These are phyloP conservation scores for Suillus alpinus DNA, from an alignment of 768 basidiomycete genomes.

Conservation along the genomic window DNA sequence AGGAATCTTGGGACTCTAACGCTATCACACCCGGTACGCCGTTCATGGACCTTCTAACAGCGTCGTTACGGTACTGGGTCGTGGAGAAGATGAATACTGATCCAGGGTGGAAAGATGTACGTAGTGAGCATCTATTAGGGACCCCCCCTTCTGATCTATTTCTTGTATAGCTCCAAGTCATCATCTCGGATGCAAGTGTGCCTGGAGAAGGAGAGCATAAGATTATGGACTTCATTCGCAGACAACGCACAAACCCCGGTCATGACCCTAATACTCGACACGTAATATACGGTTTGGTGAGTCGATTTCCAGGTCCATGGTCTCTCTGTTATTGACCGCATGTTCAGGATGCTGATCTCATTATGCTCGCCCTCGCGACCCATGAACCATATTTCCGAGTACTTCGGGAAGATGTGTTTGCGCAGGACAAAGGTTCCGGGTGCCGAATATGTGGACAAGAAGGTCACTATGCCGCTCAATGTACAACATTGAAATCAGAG, in stretches of 20 bases:
- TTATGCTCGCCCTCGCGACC: constrained; percentile 97
- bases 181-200: constrained; percentile 95
- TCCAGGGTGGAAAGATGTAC: constrained; percentile 90
- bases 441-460: constrained; percentile 94
- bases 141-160: not conserved
- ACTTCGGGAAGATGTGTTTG: constrained; percentile 96
- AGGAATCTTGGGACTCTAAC: constrained; percentile 94
- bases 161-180: constrained; percentile 73
- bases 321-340: constrained; percentile 10
- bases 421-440: constrained; percentile 71
- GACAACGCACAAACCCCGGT: constrained; percentile 82
- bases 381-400: constrained; percentile 99
- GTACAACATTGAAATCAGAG: constrained; percentile 77
- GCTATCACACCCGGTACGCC: constrained; percentile 99
- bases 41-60: constrained; percentile 92
- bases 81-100: constrained; percentile 93
- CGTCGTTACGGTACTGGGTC: constrained; percentile 93
- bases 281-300: constrained; percentile 94
- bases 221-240: constrained; percentile 97
- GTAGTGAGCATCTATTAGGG: constrained; percentile 20
- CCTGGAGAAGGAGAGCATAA: constrained; percentile 99
- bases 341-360: constrained; percentile 91
- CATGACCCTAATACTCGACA: constrained; percentile 95
- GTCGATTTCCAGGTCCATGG: constrained; percentile 20
- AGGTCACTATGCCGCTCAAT: constrained; percentile 94